Percentiles rank a stretch among this genome's conserved stretches.
phyloP scores from a whole-genome alignment of 306 rosid genomes.

The Pyrus communis region DNA sequence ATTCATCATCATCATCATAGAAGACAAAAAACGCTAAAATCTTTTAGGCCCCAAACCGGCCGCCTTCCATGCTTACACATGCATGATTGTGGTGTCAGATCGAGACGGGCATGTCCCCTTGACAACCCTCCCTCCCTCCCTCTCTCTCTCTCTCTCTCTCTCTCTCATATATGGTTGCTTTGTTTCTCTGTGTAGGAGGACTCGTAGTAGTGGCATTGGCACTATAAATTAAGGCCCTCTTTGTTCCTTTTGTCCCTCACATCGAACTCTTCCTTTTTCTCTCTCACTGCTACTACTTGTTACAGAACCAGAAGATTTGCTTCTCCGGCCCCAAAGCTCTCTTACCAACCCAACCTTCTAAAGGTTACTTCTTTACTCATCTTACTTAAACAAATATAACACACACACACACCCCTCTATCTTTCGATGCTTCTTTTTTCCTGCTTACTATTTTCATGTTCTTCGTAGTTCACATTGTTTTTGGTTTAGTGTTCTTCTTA shows the following conservation, averaged over 20 bases:
- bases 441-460: background rate
- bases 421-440: conserved; percentile 1
- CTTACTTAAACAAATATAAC: conserved; percentile 28
- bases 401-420: conserved; percentile 20
- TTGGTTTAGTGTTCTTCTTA: conserved; percentile 2
- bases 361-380: conserved; percentile 47
- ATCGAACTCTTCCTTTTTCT: conserved; percentile 6
- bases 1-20: conserved; percentile 32
- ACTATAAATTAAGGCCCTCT: conserved; percentile 70
- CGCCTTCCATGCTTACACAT: conserved; percentile 99
- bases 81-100: conserved; percentile 97
- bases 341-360: conserved; percentile 18
- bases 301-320: conserved; percentile 13
- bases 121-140: background rate
- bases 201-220: conserved; percentile 4
- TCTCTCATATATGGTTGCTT: background rate
- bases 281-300: conserved; percentile 17
- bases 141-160: background rate
- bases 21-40: conserved; percentile 28
- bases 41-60: conserved; percentile 81
- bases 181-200: background rate
- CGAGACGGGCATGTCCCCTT: conserved; percentile 62
- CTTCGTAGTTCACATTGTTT: background rate
- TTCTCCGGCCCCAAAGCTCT: conserved; percentile 25
- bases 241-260: conserved; percentile 61